phyloP scores from a whole-genome alignment of 306 rosid genomes.

The Oemleria cerasiformis region DNA sequence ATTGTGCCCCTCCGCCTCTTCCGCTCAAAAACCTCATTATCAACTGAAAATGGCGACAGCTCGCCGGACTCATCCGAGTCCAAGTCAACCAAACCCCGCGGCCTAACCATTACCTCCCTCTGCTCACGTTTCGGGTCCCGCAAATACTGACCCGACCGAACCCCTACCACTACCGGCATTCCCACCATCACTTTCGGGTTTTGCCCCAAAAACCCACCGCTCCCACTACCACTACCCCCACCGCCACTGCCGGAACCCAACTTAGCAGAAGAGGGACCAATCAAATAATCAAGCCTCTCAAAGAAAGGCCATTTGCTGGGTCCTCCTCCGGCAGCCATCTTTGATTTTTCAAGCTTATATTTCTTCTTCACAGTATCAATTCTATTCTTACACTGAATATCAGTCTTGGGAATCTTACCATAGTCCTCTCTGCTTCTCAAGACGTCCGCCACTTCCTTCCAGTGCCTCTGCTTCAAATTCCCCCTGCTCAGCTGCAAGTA shows the following conservation, averaged over 20 bases:
- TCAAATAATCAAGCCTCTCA: conserved; percentile 57
- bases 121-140: conserved; percentile 21
- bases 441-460: conserved; percentile 96
- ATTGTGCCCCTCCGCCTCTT: conserved; percentile 36
- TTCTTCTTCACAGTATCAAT: conserved; percentile 97
- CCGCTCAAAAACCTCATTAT: conserved; percentile 48
- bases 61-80: conserved; percentile 48
- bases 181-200: conserved; percentile 59
- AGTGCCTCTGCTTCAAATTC: conserved; percentile 94
- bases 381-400: conserved; percentile 93
- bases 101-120: conserved; percentile 37
- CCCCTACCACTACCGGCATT: conserved; percentile 57
- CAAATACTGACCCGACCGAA: conserved; percentile 43
- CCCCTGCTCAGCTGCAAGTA: conserved; percentile 90
- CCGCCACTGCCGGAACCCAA: conserved; percentile 20
- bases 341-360: conserved; percentile 83
- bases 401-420: conserved; percentile 64
- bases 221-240: conserved; percentile 15
- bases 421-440: conserved; percentile 77
- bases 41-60: conserved; percentile 59
- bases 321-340: conserved; percentile 52
- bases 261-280: conserved; percentile 66
- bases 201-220: conserved; percentile 16
- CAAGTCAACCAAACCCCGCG: conserved; percentile 25
- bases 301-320: conserved; percentile 84